A percentile compares a stretch with the other conserved stretches of the same genome.
Conservation (phyloP, 2,329 filamentous ascomycete species). For the Geosmithia putterillii region DNA sequence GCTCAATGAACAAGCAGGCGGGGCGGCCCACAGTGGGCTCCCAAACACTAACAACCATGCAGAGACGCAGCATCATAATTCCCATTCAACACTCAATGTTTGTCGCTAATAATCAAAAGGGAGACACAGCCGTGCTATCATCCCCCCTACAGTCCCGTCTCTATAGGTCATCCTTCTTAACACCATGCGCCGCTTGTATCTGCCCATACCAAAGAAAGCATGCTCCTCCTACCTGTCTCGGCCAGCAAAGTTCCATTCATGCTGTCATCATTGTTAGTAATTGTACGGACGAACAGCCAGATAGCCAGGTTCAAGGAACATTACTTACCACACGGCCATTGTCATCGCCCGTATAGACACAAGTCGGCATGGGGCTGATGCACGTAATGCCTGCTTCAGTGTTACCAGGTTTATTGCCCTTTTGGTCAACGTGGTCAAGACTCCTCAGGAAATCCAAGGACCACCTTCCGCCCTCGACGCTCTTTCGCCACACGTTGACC, state of each 20-base stretch:
- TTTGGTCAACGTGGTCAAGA: constrained; percentile 65
- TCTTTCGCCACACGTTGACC: constrained; percentile 64
- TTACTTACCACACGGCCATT: constrained; percentile 67
- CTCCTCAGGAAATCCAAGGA: constrained; percentile 66
- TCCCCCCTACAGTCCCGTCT: background rate
- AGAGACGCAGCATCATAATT: background rate
- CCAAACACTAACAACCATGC: background rate
- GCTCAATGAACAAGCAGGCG: background rate
- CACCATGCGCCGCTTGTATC: background rate
- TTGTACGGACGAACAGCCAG: background rate
- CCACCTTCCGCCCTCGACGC: constrained; percentile 51
- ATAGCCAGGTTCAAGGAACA: background rate
- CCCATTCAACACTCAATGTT: background rate
- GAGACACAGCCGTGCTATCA: constrained; percentile 8
- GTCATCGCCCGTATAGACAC: constrained; percentile 90
- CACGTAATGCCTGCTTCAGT: constrained; percentile 67
- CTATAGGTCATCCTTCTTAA: background rate
- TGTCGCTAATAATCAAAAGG: background rate
- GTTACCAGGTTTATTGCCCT: constrained; percentile 45
- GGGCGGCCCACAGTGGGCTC: background rate
- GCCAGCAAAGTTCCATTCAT: constrained; percentile 51
- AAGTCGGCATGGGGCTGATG: constrained; percentile 68
- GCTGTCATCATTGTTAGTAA: constrained; percentile 24
- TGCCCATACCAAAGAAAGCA: background rate
- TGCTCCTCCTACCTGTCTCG: constrained; percentile 42